phyloP scores from a whole-genome alignment of 768 basidiomycete genomes.

The Panellus pusillus region DNA sequence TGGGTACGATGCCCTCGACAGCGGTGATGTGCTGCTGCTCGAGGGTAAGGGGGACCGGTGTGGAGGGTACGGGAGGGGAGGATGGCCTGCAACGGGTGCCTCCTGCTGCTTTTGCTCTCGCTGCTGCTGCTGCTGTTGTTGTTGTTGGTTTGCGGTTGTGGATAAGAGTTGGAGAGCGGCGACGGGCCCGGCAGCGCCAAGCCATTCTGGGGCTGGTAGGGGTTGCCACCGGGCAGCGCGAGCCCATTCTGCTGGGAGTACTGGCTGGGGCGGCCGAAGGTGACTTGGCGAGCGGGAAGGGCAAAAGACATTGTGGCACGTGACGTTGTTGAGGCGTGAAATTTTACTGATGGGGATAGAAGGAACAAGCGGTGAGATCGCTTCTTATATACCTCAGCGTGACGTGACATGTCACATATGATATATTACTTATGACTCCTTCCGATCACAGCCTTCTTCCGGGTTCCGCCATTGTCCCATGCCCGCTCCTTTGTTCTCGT shows the following conservation, averaged over 20 bases:
- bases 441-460: no score
- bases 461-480: no score
- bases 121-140: slow-evolving; percentile 28
- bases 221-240: slow-evolving; percentile 59
- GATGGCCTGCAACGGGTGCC: slow-evolving; percentile 51
- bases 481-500: no score
- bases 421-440: no score
- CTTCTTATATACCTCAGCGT: no score
- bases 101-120: slow-evolving; percentile 31
- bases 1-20: slow-evolving; percentile 98
- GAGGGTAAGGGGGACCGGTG: slow-evolving; percentile 73
- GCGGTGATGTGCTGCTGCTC: slow-evolving; percentile 96
- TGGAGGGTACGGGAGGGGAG: slow-evolving; percentile 59
- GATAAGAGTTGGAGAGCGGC: slow-evolving; percentile 56
- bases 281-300: slow-evolving; percentile 76
- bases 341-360: no score
- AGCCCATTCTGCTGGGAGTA: slow-evolving; percentile 43
- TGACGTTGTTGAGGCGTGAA: no score
- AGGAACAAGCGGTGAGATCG: no score
- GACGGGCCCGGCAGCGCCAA: slow-evolving; percentile 54
- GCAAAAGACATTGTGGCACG: slow-evolving; percentile 51
- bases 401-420: no score
- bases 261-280: slow-evolving; percentile 65
- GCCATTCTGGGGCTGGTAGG: slow-evolving; percentile 42
- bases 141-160: slow-evolving; percentile 36